Evolutionary conservation across 257 asterid species (phyloP), one percentile per base, ranked within the genome.

Genomic region (Striga asiatica): DNA sequence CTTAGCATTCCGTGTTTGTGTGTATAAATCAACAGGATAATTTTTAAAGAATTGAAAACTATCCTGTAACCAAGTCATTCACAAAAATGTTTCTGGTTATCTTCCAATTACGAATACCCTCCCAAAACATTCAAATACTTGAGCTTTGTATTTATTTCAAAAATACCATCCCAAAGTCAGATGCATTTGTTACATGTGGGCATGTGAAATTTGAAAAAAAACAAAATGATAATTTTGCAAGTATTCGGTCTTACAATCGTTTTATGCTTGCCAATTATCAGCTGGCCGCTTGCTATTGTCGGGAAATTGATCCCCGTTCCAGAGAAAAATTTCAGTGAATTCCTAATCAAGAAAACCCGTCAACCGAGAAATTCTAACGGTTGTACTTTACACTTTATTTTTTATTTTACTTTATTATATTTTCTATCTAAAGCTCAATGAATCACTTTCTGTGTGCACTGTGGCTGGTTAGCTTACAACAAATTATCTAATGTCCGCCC

Each of bases 281-380:
- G 88, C 20, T 80, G 83, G 88, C 88, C 88, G 13, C 88, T 80
- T 69, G 88, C 88, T 50, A 47, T 61, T 18, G 73, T 69, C 51
- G 88, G 83, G 22, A 80, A 80, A 60, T 58, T 80, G 42, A 59
- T 76, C 14, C 88, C 83, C 2, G 83, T 80, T 6, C 88, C 88
- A 2, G 67, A 69, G 60, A 56, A 67, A 51, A 69, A 73, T 34
- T 66, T 79, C 50, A 47, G 75, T 3, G 73, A 79, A 14, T 76
- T 59, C 68, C 65, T 76, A 18, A 1, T 23, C 18, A 54, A 37
- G 39, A 75, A 60, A 56, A 34, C 22, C 3, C 53, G 11, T 18
- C 54, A 34, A 35, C 31, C 22, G 37, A 65, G 50, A 37, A 65
- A 64, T 6, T 12, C 54, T 6, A 14, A 35, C 7, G 71, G 21